A percentile compares a stretch with the other conserved stretches of the same genome.
phyloP scores from a whole-genome alignment of 2,329 filamentous ascomycete genomes.

The Aspergillus floridensis region DNA sequence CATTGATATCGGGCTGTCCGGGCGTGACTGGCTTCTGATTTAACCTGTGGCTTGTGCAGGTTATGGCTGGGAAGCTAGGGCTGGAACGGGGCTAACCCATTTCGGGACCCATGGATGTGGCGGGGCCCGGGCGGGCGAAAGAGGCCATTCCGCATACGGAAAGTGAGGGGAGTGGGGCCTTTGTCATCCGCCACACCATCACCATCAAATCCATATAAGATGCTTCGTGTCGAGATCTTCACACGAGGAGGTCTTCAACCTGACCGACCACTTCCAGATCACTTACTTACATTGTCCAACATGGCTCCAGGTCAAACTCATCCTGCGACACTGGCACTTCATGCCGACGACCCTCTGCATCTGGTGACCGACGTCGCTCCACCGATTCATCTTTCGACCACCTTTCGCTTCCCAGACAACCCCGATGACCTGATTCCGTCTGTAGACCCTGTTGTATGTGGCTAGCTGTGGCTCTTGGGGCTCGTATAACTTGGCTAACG shows the following conservation, averaged over 20 bases:
- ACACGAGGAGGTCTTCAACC: no score
- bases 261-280: no score
- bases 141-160: background rate
- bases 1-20: conserved; percentile 28
- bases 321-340: conserved; percentile 62
- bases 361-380: conserved; percentile 76
- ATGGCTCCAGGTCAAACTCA: conserved; percentile 24
- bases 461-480: background rate
- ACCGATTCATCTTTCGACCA: conserved; percentile 85
- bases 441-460: conserved; percentile 49
- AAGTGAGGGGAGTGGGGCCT: background rate
- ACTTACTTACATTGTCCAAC: background rate
- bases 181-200: background rate
- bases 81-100: no score
- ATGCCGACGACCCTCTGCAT: conserved; percentile 77
- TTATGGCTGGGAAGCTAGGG: background rate
- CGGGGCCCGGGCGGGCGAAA: no score
- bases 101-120: no score
- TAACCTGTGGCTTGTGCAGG: conserved; percentile 7
- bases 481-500: conserved; percentile 2
- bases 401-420: conserved; percentile 73
- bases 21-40: conserved; percentile 33
- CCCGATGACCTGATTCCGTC: conserved; percentile 61
- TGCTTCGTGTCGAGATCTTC: no score
- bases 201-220: background rate